A percentile compares a stretch with the other conserved stretches of the same genome.
phyloP scores from a whole-genome alignment of 208 protist species.

The Wallacemonas collosoma region DNA sequence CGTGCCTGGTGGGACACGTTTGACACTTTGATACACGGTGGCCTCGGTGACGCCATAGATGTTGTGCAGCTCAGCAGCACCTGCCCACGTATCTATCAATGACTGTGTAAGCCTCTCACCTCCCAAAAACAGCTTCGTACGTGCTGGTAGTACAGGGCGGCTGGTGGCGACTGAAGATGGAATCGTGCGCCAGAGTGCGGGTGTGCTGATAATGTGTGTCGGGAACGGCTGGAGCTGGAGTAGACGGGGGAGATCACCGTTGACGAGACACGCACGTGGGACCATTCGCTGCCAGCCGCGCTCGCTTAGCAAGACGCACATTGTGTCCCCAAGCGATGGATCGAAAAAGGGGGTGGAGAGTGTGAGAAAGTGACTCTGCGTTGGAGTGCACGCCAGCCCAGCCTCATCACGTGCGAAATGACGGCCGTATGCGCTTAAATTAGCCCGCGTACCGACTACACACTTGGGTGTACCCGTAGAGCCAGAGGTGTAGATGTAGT shows the following conservation, averaged over 20 bases:
- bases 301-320: constrained; percentile 34
- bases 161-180: neutral
- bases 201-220: constrained; percentile 58
- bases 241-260: constrained; percentile 24
- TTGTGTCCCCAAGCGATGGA: constrained; percentile 61
- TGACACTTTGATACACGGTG: constrained; percentile 60
- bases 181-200: constrained; percentile 38
- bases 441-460: constrained; percentile 40
- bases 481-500: constrained; percentile 68
- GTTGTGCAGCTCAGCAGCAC: constrained; percentile 46
- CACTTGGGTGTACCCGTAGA: constrained; percentile 64
- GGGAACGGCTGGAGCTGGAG: constrained; percentile 22
- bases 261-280: constrained; percentile 23
- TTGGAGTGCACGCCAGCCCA: constrained; percentile 25
- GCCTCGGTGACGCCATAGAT: constrained; percentile 74
- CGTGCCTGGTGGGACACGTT: constrained; percentile 24
- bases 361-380: constrained; percentile 26
- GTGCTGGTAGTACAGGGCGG: neutral
- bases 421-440: constrained; percentile 45
- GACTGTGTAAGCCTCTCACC: constrained; percentile 48
- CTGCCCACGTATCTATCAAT: constrained; percentile 38
- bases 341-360: constrained; percentile 65
- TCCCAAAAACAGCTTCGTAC: constrained; percentile 49
- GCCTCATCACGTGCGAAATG: constrained; percentile 28
- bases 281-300: constrained; percentile 29